Conservation (phyloP, 2,329 filamentous ascomycete genomes). For the Neofusicoccum ribis region DNA sequence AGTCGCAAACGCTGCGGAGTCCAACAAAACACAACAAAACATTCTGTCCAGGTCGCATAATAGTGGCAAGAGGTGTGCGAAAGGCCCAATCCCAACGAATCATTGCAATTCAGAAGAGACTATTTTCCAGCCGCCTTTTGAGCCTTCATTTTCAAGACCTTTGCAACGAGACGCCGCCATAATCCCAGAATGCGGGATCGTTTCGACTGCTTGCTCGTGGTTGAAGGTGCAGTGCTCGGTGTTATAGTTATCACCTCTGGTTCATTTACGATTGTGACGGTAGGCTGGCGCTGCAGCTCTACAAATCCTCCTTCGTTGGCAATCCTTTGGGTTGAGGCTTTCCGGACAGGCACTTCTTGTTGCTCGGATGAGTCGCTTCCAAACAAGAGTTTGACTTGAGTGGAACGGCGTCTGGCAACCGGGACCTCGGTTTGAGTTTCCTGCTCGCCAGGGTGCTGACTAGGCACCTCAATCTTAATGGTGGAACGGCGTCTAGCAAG, state of each 20-base stretch:
- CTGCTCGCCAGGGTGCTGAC: neutral
- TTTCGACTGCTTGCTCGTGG: neutral
- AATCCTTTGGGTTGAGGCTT: neutral
- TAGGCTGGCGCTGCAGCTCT: too few relatives aligned
- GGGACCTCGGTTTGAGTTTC: neutral
- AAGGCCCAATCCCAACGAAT: neutral
- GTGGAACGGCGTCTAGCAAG: too few relatives aligned
- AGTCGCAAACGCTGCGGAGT: too few relatives aligned
- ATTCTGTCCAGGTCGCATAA: too few relatives aligned
- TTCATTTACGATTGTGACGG: too few relatives aligned
- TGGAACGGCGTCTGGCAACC: neutral
- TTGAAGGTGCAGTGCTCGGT: neutral
- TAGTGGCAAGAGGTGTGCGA: neutral
- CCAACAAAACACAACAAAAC: too few relatives aligned
- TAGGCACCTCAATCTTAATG: neutral
- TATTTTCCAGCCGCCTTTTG: neutral
- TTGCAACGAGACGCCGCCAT: slow-evolving; percentile 3
- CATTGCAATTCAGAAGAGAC: neutral
- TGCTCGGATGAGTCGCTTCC: neutral
- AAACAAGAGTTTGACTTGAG: neutral
- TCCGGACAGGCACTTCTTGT: neutral
- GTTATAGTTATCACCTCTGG: too few relatives aligned
- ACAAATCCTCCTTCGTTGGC: neutral
- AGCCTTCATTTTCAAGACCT: neutral
- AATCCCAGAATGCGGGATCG: neutral